These are phyloP conservation scores for Puccinia novopanici DNA, from an alignment of 1,284 basidiomycete genomes.

Conservation along the genomic window DNA sequence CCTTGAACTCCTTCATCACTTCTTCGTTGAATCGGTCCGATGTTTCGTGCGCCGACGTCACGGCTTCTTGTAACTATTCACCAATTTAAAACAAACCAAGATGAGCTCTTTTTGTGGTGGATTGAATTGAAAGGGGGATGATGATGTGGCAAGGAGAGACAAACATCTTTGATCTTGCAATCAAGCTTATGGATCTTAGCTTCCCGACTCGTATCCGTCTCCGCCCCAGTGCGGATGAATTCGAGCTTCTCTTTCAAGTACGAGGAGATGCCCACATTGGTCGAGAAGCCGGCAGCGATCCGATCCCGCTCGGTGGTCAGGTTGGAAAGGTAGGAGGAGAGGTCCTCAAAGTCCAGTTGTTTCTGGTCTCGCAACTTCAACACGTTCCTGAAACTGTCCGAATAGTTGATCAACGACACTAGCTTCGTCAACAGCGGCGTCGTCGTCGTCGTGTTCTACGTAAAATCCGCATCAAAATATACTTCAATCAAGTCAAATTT, in stretches of 20 bases:
- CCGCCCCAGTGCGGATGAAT: conserved; percentile 75
- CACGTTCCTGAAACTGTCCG: conserved; percentile 82
- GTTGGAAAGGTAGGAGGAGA: conserved; percentile 89
- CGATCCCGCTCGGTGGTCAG: conserved; percentile 89
- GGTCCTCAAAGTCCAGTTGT: conserved; percentile 96
- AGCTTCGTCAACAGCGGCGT: conserved; percentile 79
- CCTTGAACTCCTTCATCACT: conserved; percentile 81
- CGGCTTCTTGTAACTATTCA: conserved; percentile 85
- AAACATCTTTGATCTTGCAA: conserved; percentile 86
- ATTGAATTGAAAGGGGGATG: conserved; percentile 11
- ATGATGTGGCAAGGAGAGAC: too few species aligned
- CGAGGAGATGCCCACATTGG: conserved; percentile 72
- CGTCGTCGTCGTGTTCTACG: conserved; percentile 51
- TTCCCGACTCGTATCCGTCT: conserved; percentile 87
- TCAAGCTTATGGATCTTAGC: conserved; percentile 92
- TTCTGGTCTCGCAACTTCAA: conserved; percentile 95
- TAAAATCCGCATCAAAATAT: background rate
- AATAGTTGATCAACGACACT: conserved; percentile 84
- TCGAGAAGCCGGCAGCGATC: conserved; percentile 68
- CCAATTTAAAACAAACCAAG: background rate
- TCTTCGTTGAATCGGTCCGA: conserved; percentile 93
- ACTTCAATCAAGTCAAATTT: conserved; percentile 51
- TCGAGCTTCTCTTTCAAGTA: conserved; percentile 95
- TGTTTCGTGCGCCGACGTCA: conserved; percentile 89
- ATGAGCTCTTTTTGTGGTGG: conserved; percentile 7